These are phyloP conservation scores for Medicago lupulina DNA, from an alignment of 306 rosid species.

Conservation along the genomic window DNA sequence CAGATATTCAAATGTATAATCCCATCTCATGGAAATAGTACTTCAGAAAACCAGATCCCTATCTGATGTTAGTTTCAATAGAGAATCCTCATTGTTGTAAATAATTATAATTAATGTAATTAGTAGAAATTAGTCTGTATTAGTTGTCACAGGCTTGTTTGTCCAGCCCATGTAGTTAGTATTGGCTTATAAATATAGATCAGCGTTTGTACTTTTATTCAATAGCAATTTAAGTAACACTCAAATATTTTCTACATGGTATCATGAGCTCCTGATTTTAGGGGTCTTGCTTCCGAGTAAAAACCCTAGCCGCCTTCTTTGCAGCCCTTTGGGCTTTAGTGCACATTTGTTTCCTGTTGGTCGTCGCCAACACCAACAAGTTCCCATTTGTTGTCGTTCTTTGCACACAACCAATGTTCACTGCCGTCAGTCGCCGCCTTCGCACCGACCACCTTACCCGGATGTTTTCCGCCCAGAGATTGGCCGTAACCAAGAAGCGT, in stretches of 20 bases:
- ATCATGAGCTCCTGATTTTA: neutral
- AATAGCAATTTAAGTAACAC: neutral
- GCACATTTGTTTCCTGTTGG: neutral
- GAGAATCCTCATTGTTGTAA: too few relatives aligned
- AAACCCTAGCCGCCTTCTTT: neutral
- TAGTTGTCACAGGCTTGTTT: neutral
- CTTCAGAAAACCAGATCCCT: neutral
- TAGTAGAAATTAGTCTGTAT: neutral
- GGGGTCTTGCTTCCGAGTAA: neutral
- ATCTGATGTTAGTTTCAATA: neutral
- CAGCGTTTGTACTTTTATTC: neutral
- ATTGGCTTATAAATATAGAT: neutral
- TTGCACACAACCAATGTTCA: neutral
- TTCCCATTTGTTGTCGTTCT: neutral
- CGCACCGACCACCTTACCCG: neutral
- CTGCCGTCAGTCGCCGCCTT: neutral
- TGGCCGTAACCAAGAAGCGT: neutral
- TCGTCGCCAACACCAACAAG: neutral
- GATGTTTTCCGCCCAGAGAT: neutral
- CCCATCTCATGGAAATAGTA: conserved; percentile 19
- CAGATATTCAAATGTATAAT: conserved; percentile 3
- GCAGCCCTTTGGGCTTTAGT: too few relatives aligned
- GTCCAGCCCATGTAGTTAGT: neutral
- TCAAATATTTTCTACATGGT: neutral
- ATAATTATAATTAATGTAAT: neutral